These are phyloP conservation scores for Diplocarpon rosae DNA, from an alignment of 2,329 filamentous ascomycete genomes.

Conservation along the genomic window DNA sequence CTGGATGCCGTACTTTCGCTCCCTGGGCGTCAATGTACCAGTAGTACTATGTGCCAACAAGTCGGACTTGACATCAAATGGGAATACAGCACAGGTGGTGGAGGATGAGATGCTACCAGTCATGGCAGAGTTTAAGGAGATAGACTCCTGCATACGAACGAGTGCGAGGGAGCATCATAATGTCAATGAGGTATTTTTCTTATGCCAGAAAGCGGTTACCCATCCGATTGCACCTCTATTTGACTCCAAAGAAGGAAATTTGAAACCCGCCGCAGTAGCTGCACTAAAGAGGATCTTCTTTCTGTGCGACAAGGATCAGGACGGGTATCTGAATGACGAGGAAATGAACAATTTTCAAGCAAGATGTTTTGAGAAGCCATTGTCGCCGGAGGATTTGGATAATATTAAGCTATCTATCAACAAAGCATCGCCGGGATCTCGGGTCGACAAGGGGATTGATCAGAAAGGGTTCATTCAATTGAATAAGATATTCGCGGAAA, in stretches of 20 bases:
- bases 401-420: constrained; percentile 86
- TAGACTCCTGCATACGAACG: constrained; percentile 92
- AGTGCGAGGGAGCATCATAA: constrained; percentile 88
- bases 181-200: constrained; percentile 92
- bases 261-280: constrained; percentile 82
- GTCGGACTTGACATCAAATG: constrained; percentile 70
- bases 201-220: constrained; percentile 96
- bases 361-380: constrained; percentile 82
- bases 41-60: constrained; percentile 97
- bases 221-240: constrained; percentile 94
- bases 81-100: constrained; percentile 70
- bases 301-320: constrained; percentile 90
- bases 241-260: constrained; percentile 79
- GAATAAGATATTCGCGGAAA: constrained; percentile 94
- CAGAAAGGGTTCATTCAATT: constrained; percentile 75
- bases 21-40: constrained; percentile 94
- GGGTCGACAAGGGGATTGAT: constrained; percentile 63
- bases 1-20: constrained; percentile 97
- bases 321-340: constrained; percentile 79
- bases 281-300: constrained; percentile 89
- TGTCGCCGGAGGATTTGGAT: constrained; percentile 69
- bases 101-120: constrained; percentile 97
- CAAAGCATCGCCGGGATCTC: constrained; percentile 52
- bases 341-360: constrained; percentile 87
- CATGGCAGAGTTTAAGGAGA: constrained; percentile 98